Conservation (phyloP, 2,329 filamentous ascomycete genomes). For the Neonectria faginata region DNA sequence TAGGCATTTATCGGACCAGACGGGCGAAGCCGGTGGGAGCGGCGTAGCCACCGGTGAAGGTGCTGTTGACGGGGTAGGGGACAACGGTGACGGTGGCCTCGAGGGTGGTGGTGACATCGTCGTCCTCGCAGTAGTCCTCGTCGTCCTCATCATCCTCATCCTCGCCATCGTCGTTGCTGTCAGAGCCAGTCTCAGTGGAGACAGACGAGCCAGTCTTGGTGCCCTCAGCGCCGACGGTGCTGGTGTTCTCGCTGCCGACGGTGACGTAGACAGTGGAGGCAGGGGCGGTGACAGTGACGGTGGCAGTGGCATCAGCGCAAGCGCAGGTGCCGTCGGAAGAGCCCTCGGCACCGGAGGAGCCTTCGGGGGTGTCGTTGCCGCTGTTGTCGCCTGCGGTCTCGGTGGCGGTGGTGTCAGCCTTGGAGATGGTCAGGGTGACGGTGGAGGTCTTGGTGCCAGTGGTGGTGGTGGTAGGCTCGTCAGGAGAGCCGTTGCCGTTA, state of each 20-base stretch:
- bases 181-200: conserved; percentile 34
- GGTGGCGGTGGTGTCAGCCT: conserved; percentile 35
- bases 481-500: conserved; percentile 36
- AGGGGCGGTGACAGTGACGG: conserved; percentile 48
- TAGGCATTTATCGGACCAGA: conserved; percentile 48
- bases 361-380: conserved; percentile 8
- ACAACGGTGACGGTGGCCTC: conserved; percentile 52
- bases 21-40: conserved; percentile 52
- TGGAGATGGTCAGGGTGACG: conserved; percentile 15
- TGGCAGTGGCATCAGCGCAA: conserved; percentile 40
- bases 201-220: conserved; percentile 40
- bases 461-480: conserved; percentile 51
- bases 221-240: conserved; percentile 46
- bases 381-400: conserved; percentile 38
- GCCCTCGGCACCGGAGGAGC: conserved; percentile 34
- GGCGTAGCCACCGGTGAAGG: conserved; percentile 50
- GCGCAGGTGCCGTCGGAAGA: conserved; percentile 30
- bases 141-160: conserved; percentile 28
- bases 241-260: conserved; percentile 38
- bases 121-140: conserved; percentile 38
- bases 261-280: conserved; percentile 54
- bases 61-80: conserved; percentile 56
- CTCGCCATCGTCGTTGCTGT: conserved; percentile 12
- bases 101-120: conserved; percentile 43
- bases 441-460: conserved; percentile 54